phyloP scores from a whole-genome alignment of 257 asterid species.

The Fraxinus quadrangulata region DNA sequence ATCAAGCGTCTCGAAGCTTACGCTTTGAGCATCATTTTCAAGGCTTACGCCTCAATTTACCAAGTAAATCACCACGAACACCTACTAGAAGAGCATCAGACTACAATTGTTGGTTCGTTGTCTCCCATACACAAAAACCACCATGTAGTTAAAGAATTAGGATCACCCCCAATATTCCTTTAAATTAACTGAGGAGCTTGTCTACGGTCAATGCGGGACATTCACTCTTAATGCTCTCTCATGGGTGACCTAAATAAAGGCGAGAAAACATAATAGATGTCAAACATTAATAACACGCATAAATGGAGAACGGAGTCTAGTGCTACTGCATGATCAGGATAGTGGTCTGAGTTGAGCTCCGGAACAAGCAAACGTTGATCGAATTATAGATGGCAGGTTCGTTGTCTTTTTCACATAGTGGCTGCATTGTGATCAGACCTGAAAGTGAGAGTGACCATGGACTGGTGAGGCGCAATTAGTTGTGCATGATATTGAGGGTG shows the following conservation, averaged over 20 bases:
- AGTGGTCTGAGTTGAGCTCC: neutral
- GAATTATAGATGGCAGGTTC: too few relatives aligned
- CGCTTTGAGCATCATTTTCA: neutral
- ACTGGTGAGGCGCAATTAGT: too few relatives aligned
- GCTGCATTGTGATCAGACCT: too few relatives aligned
- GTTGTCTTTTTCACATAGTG: too few relatives aligned
- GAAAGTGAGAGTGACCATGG: too few relatives aligned
- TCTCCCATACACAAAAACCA: neutral
- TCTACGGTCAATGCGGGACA: neutral
- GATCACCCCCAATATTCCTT: neutral
- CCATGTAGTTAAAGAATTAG: neutral
- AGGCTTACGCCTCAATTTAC: neutral
- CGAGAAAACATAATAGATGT: neutral
- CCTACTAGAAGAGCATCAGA: neutral
- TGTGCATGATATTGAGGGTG: too few relatives aligned
- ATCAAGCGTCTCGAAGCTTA: neutral
- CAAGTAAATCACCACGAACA: neutral
- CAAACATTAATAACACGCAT: neutral
- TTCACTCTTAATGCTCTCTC: neutral
- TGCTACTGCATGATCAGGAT: neutral
- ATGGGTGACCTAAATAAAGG: neutral
- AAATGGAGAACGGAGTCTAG: neutral
- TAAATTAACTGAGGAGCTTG: neutral
- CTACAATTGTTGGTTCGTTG: neutral
- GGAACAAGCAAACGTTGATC: neutral